These are phyloP conservation scores for Butyriboletus loyo DNA, from an alignment of 768 basidiomycete species.

Conservation along the genomic window DNA sequence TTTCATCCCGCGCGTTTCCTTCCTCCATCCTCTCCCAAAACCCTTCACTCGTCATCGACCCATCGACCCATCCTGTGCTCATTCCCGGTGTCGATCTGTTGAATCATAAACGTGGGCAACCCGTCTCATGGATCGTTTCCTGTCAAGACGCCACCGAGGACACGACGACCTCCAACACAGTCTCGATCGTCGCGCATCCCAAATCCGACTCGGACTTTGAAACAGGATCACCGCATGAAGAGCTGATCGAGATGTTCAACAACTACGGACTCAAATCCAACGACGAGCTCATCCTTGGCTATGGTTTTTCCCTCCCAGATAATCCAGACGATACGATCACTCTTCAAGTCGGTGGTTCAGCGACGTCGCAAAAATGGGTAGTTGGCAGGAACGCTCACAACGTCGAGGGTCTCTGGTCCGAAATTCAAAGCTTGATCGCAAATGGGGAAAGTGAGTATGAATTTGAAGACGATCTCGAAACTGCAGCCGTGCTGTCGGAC, in stretches of 20 bases:
- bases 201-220: conserved; percentile 21
- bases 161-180: conserved; percentile 28
- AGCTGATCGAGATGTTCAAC: conserved; percentile 58
- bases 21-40: conserved; percentile 67
- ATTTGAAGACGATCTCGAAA: conserved; percentile 67
- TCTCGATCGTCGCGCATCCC: conserved; percentile 62
- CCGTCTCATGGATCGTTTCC: conserved; percentile 78
- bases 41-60: conserved; percentile 50
- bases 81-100: conserved; percentile 85
- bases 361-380: conserved; percentile 49
- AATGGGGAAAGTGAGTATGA: conserved; percentile 20
- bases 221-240: conserved; percentile 28
- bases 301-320: conserved; percentile 77
- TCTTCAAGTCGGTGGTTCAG: conserved; percentile 63
- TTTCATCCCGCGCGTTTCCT: conserved; percentile 89
- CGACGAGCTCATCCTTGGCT: conserved; percentile 85
- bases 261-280: conserved; percentile 94
- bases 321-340: conserved; percentile 89
- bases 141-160: conserved; percentile 25
- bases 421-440: conserved; percentile 38
- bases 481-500: conserved; percentile 58
- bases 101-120: conserved; percentile 78
- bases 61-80: conserved; percentile 68
- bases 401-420: conserved; percentile 59
- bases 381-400: conserved; percentile 56